These are phyloP conservation scores for Penicillium atrosanguineum DNA, from an alignment of 495 filamentous ascomycete genomes.

Conservation along the genomic window DNA sequence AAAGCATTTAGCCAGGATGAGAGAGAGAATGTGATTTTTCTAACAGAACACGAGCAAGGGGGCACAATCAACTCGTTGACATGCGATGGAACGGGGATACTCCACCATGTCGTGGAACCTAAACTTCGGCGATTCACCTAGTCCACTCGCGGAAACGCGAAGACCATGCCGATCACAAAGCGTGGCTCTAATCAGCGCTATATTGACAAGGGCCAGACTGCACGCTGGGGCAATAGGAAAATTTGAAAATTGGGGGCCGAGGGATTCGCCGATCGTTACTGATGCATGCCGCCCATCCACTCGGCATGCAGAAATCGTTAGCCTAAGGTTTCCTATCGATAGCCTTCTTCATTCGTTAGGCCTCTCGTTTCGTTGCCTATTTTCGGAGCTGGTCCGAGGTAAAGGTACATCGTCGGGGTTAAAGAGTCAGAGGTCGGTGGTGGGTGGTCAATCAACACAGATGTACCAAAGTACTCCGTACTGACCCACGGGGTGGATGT, in stretches of 20 bases:
- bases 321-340: background rate
- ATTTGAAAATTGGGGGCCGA: background rate
- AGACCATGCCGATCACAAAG: background rate
- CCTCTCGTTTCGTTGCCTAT: background rate
- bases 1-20: background rate
- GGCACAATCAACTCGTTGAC: conserved; percentile 2
- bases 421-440: background rate
- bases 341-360: background rate
- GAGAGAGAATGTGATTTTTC: background rate
- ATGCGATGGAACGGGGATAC: conserved; percentile 2
- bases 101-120: background rate
- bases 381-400: background rate
- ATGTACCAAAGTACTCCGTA: background rate
- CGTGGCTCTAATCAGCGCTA: background rate
- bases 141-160: background rate
- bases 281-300: background rate
- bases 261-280: background rate
- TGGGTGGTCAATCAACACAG: background rate
- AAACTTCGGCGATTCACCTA: background rate
- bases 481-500: background rate
- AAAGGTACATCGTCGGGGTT: background rate
- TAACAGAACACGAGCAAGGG: conserved; percentile 5
- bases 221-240: background rate
- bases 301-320: background rate
- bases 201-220: background rate